Evolutionary conservation across 2,329 filamentous ascomycete genomes (phyloP).

Genomic region (Thermoascus crustaceus): DNA sequence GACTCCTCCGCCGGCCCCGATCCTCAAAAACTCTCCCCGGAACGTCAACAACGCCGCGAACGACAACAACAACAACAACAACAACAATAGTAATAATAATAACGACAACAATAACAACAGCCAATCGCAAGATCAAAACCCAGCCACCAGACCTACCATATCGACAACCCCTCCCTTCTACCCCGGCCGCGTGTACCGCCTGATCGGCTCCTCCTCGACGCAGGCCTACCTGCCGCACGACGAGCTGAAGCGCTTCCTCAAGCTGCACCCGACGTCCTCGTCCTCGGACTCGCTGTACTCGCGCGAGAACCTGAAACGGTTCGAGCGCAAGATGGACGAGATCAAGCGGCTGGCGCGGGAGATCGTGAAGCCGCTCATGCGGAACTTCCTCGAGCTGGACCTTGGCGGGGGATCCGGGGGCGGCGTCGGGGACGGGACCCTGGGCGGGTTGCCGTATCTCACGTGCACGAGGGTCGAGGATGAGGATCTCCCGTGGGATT

Average conservation of each 20-base stretch:
- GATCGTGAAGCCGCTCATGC: constrained; percentile 75
- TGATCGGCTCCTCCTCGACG: constrained; percentile 57
- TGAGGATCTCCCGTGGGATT: constrained; percentile 56
- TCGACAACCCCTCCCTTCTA: constrained; percentile 21
- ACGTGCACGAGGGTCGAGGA: constrained; percentile 57
- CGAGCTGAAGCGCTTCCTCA: constrained; percentile 84
- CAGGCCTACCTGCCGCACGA: constrained; percentile 69
- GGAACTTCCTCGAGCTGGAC: constrained; percentile 76
- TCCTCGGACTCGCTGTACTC: constrained; percentile 61
- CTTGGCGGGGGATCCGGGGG: constrained; percentile 27
- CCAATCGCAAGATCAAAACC: constrained; percentile 14
- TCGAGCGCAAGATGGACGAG: constrained; percentile 82
- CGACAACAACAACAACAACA: constrained; percentile 8
- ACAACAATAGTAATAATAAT: too few species aligned
- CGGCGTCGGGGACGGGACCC: constrained; percentile 30
- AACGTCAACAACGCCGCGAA: constrained; percentile 8
- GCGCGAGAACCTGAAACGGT: constrained; percentile 74
- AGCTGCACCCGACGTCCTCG: constrained; percentile 54
- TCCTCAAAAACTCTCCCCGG: constrained; percentile 29
- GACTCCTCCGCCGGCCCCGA: constrained; percentile 55
- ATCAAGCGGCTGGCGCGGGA: constrained; percentile 77
- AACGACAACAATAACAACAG: constrained; percentile 8
- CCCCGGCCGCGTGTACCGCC: constrained; percentile 65
- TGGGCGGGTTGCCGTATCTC: constrained; percentile 50
- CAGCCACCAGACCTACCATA: constrained; percentile 14